A percentile compares a stretch with the other conserved stretches of the same genome.
phyloP scores from a whole-genome alignment of 2,329 filamentous ascomycete species.

The Exophiala spinifera region DNA sequence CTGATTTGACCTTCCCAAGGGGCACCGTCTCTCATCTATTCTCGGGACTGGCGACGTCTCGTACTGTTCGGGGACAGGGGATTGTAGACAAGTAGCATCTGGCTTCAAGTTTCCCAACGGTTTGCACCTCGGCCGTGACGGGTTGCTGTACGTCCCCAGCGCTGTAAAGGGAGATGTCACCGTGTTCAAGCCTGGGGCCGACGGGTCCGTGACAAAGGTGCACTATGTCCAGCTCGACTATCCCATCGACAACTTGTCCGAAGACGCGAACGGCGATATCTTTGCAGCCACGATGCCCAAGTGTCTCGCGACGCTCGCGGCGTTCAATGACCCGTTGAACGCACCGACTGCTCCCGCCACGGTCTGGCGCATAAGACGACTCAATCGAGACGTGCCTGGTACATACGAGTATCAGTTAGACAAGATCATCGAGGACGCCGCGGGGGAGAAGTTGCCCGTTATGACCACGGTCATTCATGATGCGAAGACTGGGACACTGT shows the following conservation, averaged over 20 bases:
- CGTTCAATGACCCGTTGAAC: slow-evolving; percentile 29
- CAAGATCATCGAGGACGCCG: slow-evolving; percentile 38
- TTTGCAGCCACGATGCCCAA: slow-evolving; percentile 36
- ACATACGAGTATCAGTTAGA: slow-evolving; percentile 27
- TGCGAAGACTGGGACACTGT: slow-evolving; percentile 33
- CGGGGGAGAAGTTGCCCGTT: slow-evolving; percentile 29
- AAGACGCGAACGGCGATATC: slow-evolving; percentile 38
- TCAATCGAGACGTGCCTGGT: slow-evolving; percentile 7
- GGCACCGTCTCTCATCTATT: slow-evolving; percentile 25
- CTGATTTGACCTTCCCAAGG: slow-evolving; percentile 12
- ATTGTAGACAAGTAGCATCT: slow-evolving; percentile 18
- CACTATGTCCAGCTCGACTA: slow-evolving; percentile 31
- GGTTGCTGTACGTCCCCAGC: slow-evolving; percentile 36
- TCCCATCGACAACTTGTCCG: slow-evolving; percentile 37
- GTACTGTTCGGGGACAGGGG: slow-evolving; percentile 24
- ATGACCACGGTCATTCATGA: slow-evolving; percentile 34
- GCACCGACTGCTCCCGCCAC: slow-evolving; percentile 20
- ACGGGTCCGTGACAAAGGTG: slow-evolving; percentile 15
- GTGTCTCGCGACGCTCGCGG: slow-evolving; percentile 21
- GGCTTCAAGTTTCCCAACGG: slow-evolving; percentile 36
- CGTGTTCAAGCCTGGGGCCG: slow-evolving; percentile 23
- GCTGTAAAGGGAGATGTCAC: slow-evolving; percentile 29
- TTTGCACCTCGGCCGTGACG: slow-evolving; percentile 33
- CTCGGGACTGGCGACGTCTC: slow-evolving; percentile 28
- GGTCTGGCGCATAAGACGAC: slow-evolving; percentile 30